Percentiles rank a stretch among this genome's conserved stretches.
Conservation (phyloP, 225 moss, liverwort and hornwort species). For the Takakia lepidozioides region DNA sequence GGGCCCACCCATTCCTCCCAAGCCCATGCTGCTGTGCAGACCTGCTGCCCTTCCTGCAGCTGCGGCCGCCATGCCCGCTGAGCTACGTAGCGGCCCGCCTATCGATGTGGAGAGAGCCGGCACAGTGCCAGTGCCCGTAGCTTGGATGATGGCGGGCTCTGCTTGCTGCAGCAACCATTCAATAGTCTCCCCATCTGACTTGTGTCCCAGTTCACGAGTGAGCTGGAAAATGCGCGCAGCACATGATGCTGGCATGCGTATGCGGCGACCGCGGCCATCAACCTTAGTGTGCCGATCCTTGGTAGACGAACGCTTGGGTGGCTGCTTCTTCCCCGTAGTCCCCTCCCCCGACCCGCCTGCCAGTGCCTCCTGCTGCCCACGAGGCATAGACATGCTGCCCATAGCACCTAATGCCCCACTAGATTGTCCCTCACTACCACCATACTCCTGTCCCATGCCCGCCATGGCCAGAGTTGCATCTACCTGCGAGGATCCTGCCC, state of each 20-base stretch:
- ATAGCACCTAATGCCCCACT: constrained; percentile 37
- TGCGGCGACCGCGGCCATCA: constrained; percentile 92
- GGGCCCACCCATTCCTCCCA: constrained; percentile 50
- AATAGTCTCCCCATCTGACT: constrained; percentile 96
- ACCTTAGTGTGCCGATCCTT: constrained; percentile 99
- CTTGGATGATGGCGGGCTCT: constrained; percentile 81
- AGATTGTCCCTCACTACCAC: constrained; percentile 47
- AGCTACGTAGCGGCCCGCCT: constrained; percentile 69
- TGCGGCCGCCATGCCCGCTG: constrained; percentile 63
- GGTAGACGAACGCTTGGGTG: constrained; percentile 92
- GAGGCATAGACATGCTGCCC: constrained; percentile 41
- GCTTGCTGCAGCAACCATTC: constrained; percentile 99
- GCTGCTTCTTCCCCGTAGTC: constrained; percentile 62
- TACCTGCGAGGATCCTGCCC: constrained; percentile 50
- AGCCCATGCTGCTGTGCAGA: constrained; percentile 26
- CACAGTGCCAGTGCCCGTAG: constrained; percentile 92
- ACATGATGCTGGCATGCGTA: constrained; percentile 98
- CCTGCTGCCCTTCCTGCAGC: constrained; percentile 6
- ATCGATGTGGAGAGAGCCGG: constrained; percentile 64
- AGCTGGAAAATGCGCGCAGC: constrained; percentile 99
- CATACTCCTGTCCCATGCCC: constrained; percentile 90
- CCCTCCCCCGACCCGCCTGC: constrained; percentile 51
- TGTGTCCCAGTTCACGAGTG: constrained; percentile 89
- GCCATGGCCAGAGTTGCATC: constrained; percentile 87
- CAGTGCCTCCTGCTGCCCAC: constrained; percentile 11